A percentile compares a stretch with the other conserved stretches of the same genome.
Evolutionary conservation across 2,329 filamentous ascomycete genomes (phyloP).

Genomic region (Fusarium tuaranense): DNA sequence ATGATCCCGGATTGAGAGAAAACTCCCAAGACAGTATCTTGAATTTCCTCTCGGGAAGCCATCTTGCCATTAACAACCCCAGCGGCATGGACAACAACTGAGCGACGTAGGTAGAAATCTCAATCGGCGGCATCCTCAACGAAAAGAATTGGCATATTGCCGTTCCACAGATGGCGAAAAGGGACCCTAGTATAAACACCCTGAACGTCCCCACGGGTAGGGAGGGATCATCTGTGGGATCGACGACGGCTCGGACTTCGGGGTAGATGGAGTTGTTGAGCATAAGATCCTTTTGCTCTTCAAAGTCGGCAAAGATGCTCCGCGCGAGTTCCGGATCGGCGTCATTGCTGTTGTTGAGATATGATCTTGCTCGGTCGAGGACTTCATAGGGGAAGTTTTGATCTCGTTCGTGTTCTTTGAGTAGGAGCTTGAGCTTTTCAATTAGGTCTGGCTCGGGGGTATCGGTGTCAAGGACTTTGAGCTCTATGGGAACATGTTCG

Average conservation of each 20-base stretch:
- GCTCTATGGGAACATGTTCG: not conserved
- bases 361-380: slow-evolving; percentile 54
- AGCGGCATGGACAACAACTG: slow-evolving; percentile 55
- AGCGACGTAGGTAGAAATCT: slow-evolving; percentile 54
- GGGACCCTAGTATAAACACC: slow-evolving; percentile 53
- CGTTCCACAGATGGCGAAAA: slow-evolving; percentile 47
- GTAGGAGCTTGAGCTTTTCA: slow-evolving; percentile 37
- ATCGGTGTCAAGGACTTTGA: not conserved
- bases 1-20: slow-evolving; percentile 60
- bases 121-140: slow-evolving; percentile 55
- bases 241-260: slow-evolving; percentile 59
- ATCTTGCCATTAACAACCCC: slow-evolving; percentile 49
- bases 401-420: slow-evolving; percentile 57
- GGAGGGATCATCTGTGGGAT: slow-evolving; percentile 55
- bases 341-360: slow-evolving; percentile 45
- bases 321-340: slow-evolving; percentile 31
- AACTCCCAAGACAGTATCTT: slow-evolving; percentile 37
- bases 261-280: slow-evolving; percentile 53
- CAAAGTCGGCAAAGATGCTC: slow-evolving; percentile 36
- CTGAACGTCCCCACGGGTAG: slow-evolving; percentile 57
- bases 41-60: slow-evolving; percentile 22
- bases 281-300: slow-evolving; percentile 41
- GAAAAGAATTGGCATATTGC: slow-evolving; percentile 53
- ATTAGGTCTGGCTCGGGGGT: not conserved
- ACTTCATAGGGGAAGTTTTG: slow-evolving; percentile 60